Percentiles rank a stretch among this genome's conserved stretches.
Conservation (phyloP, 495 filamentous ascomycete genomes). For the Aspergillus avenaceus region DNA sequence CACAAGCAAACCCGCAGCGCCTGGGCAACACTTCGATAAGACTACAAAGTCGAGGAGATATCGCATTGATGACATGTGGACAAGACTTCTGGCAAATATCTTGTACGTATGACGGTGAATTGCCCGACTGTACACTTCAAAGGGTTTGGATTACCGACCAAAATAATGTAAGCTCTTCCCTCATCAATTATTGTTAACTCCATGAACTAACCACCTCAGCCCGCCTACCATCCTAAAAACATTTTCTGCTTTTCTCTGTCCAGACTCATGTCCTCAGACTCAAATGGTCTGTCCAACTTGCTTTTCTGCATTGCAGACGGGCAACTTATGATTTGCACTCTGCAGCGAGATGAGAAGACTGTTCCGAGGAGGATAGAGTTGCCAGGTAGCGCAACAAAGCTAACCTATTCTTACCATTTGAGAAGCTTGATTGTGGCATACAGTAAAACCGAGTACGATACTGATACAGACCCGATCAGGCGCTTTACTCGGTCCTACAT, state of each 20-base stretch:
- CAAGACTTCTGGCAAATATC: conserved; percentile 39
- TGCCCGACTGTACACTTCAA: conserved; percentile 24
- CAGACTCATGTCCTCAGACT: conserved; percentile 7
- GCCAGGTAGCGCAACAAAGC: conserved; percentile 38
- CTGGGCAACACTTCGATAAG: conserved; percentile 37
- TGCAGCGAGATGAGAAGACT: conserved; percentile 29
- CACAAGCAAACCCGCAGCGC: conserved; percentile 21
- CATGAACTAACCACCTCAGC: conserved; percentile 22
- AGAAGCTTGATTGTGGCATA: conserved; percentile 41
- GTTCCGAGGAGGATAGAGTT: conserved; percentile 41
- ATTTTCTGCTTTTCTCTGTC: conserved; percentile 32
- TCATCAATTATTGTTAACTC: background rate
- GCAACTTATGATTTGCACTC: conserved; percentile 35
- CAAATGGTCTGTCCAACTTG: conserved; percentile 18
- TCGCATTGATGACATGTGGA: conserved; percentile 35
- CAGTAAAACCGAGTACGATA: conserved; percentile 18
- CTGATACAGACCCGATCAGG: conserved; percentile 19
- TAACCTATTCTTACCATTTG: conserved; percentile 39
- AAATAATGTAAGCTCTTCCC: conserved; percentile 30
- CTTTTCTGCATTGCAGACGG: conserved; percentile 43
- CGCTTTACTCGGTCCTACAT: conserved; percentile 30
- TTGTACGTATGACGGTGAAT: conserved; percentile 15
- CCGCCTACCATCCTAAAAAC: conserved; percentile 34
- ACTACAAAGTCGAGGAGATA: conserved; percentile 24
- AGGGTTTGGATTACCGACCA: conserved; percentile 44